Evolutionary conservation across 2,329 filamentous ascomycete species (phyloP).

Genomic region (Macrophomina phaseolina): DNA sequence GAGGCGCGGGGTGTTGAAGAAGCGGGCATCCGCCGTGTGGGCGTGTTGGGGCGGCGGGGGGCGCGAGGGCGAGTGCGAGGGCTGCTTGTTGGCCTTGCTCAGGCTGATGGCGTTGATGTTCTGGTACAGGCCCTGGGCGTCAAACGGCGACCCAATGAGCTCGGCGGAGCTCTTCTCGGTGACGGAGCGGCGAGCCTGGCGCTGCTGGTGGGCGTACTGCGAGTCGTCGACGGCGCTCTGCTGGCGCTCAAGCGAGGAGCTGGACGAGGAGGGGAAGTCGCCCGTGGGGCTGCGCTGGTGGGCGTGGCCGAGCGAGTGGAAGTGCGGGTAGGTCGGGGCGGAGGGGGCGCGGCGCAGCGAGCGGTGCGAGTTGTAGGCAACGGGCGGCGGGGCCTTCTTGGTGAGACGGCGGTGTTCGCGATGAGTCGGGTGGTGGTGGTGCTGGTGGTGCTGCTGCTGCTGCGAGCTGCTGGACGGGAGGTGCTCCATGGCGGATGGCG

Average conservation of each 20-base stretch:
- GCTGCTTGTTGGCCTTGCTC: conserved; percentile 14
- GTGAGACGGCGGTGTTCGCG: conserved; percentile 29
- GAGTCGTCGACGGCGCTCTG: conserved; percentile 19
- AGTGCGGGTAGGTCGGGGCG: conserved; percentile 37
- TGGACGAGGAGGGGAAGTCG: conserved; percentile 27
- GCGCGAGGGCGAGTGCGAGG: conserved; percentile 28
- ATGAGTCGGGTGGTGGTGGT: conserved; percentile 22
- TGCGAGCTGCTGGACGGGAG: conserved; percentile 22
- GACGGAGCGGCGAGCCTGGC: conserved; percentile 32
- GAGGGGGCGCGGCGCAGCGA: conserved; percentile 35
- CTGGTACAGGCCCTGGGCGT: conserved; percentile 44
- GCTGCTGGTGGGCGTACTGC: conserved; percentile 15
- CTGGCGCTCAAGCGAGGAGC: conserved; percentile 29
- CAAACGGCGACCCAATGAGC: conserved; percentile 49
- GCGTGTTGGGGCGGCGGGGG: conserved; percentile 39
- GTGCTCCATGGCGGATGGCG: conserved; percentile 26
- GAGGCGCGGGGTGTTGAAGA: conserved; percentile 39
- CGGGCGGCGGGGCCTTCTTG: conserved; percentile 34
- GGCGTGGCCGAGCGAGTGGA: conserved; percentile 20
- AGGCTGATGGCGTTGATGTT: conserved; percentile 41
- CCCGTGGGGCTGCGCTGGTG: conserved; percentile 29
- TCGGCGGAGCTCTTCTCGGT: conserved; percentile 41
- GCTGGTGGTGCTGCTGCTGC: conserved; percentile 23
- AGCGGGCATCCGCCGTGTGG: conserved; percentile 35
- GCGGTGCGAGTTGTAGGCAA: conserved; percentile 32